Evolutionary conservation across 805 yeast species (phyloP), one percentile per base, ranked within the genome.

Genomic region (Candida incommunis): DNA sequence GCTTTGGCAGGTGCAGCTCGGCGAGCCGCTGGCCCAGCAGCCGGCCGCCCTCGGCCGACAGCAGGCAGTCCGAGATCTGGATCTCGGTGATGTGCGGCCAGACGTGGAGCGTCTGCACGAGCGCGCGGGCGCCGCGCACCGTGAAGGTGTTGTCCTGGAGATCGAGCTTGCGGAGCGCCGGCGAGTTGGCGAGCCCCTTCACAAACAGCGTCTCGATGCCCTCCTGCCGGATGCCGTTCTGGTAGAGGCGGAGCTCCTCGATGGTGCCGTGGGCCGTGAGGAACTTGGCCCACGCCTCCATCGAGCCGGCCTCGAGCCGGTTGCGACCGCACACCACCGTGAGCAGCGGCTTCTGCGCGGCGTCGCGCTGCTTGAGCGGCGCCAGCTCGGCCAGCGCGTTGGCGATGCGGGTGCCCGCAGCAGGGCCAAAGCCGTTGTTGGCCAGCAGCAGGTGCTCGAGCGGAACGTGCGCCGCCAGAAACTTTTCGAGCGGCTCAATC

Each of bases 371-470:
- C 64, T 87, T 87, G 46, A 78, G 80, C 43, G 61, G 62, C 20
- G 92, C 77, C 51, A 90, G 72, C 53, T 74, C 71, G 65, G 70
- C 84, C 41, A 92, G 73, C 3, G 95, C 84, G 55, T 78, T 77
- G 48, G 96, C 99, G 50, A 92, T 83, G 61, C 95, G 76, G 46
- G 90, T 81, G 55, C 99, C 98, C 0, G 97, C 95, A 61, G 82
- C 82, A 22, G 99, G 99, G 27, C 99, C 99, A 78, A 92, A 81
- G 46, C 99, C 99, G 62, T 92, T 92, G 66, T 92, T 92, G 41
- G 96, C 81, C 50, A 92, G 70, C 52, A 85, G 79, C 62, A 92
- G 73, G 60, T 92, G 96, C 63, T 84, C 82, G 46, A 92, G 66
- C 22, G 94, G 78, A 16, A 76, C 72, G 27, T 90, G 94, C 54